Base-by-base conservation (phyloP, 2,329 filamentous ascomycete species). In the Fusarium robinianum region DNA sequence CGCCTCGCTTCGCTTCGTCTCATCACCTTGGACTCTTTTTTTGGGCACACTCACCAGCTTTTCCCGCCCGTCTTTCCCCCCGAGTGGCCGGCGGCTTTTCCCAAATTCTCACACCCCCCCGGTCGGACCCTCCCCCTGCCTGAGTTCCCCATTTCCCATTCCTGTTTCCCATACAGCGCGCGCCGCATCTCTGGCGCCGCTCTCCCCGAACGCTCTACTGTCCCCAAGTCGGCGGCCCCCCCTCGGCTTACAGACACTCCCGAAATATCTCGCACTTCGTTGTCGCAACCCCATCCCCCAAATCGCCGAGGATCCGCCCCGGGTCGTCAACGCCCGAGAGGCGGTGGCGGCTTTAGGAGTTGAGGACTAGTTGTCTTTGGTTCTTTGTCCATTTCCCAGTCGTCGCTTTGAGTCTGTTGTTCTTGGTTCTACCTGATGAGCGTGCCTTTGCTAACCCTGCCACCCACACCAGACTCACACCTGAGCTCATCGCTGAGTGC, bases 401-500 rank as follows among this genome's bases (percentile, higher is more conserved):
- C n/a, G n/a, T n/a, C n/a, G n/a, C n/a, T n/a, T n/a, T n/a, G n/a
- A n/a, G n/a, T n/a, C n/a, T n/a, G n/a, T n/a, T n/a, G n/a, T n/a
- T n/a, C n/a, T n/a, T n/a, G 41, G 21, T 39, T 23, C 16, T 34
- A 15, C 36, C 34, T 25, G 30, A 24, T 31, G 23, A 18, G 16
- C 29, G 36, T 24, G 23, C 38, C 33, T 41, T 47, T 53, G 43
- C 63, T 65, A 58, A 66, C 56, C 48, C 44, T 35, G 22, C 27
- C 34, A 29, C 41, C 50, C 42, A n/a, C 41, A 35, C 44, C 57
- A 74, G 71, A 55, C 64, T 83, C 37, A 80, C 78, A 7, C 78
- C 79, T 37, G 79, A 83, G 62, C 69, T 81, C 49, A 70, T 81
- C 49, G 67, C 73, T 53, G 79, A 83, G 67, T 81, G 78, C 63